Percentiles rank a stretch among this genome's conserved stretches.
Conservation (phyloP, 202 grass and related monocot species). For the Brachypodium distachyon region DNA sequence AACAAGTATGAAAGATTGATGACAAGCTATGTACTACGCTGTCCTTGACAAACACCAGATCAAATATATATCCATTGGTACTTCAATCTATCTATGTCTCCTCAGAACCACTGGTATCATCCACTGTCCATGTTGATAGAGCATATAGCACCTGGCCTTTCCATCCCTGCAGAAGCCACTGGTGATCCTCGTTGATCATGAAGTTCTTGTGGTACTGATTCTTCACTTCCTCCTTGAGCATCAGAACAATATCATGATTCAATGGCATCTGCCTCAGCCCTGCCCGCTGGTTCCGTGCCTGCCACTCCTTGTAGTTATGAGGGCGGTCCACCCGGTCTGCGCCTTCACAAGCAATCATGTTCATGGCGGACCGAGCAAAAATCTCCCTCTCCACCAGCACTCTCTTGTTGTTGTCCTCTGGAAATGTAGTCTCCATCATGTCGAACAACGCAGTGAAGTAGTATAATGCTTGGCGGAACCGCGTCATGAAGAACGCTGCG, state of each 20-base stretch:
- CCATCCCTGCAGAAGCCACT: constrained; percentile 57
- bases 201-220: constrained; percentile 53
- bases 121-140: constrained; percentile 32
- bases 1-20: too few species aligned
- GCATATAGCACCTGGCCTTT: constrained; percentile 47
- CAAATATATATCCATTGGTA: not conserved
- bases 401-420: constrained; percentile 22
- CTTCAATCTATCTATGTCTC: not conserved
- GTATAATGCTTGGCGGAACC: constrained; percentile 44
- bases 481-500: constrained; percentile 42
- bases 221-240: constrained; percentile 31
- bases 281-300: constrained; percentile 33
- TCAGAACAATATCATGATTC: constrained; percentile 23
- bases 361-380: constrained; percentile 29
- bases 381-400: constrained; percentile 34
- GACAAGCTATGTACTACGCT: not conserved
- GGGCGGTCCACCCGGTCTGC: constrained; percentile 43
- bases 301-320: constrained; percentile 58
- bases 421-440: constrained; percentile 34
- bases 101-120: not conserved
- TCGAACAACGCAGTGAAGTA: constrained; percentile 43
- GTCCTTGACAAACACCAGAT: not conserved
- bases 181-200: constrained; percentile 34
- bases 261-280: constrained; percentile 40
- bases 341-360: constrained; percentile 55